Base-by-base conservation (phyloP, 2,329 filamentous ascomycete species). In the Xylaria multiplex region DNA sequence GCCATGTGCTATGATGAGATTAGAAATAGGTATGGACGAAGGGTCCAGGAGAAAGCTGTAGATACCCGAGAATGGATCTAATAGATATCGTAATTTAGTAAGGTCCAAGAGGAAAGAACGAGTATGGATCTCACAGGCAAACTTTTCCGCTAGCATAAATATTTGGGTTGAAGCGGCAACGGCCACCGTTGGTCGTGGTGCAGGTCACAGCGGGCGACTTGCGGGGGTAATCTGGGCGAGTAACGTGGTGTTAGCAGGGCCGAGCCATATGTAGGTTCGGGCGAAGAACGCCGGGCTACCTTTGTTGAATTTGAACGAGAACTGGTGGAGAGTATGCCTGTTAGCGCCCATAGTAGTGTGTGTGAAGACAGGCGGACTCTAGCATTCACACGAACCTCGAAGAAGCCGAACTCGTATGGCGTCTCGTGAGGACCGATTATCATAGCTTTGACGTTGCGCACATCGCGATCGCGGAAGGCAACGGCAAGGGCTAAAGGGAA, bases 321-420 rank as follows among this genome's bases (percentile, higher is more conserved):
- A 96, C 91, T 94, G 14, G 48, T 22, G 11, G 22, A 22, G 1
- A 16, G 4, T 14, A 22, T 45, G 2, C n/a, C 42, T 53, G 67
- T 81, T 69, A 82, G 76, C 62, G 54, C 30, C n/a, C 22, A 27
- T 35, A 16, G 73, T 6, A 40, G 32, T 4, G 45, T 22, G 35
- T 1, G 37, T 13, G n/a, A 37, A 27, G 52, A 7, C 52, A 16
- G 49, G 24, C 9, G 16, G 49, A 42, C 13, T 42, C 27, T 24
- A 27, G 14, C n/a, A 48, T 49, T 45, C 14, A 72, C 61, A 77
- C 84, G 66, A 78, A 96, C 93, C 85, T 98, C 93, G 76, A 97
- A 98, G 81, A 97, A 97, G 2, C 96, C 96, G 76, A 96, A 97
- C 79, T 97, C 94, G 79, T 99, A 99, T 0, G 95, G 94, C 0